Evolutionary conservation across 2,329 filamentous ascomycete genomes (phyloP).

Genomic region (Aspergillus aculeatinus): DNA sequence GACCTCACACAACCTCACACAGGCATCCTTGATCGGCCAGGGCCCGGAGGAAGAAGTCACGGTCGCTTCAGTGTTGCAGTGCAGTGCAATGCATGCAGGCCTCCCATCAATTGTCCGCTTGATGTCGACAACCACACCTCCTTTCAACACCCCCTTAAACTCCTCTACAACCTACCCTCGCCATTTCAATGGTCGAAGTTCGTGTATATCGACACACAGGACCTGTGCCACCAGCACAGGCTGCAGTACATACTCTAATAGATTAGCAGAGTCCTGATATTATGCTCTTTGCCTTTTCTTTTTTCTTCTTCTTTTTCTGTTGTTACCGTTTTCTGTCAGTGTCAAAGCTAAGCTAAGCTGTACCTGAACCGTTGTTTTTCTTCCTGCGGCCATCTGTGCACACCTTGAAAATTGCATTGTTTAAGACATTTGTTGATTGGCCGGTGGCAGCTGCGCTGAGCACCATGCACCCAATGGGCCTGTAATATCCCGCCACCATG

Average conservation of each 20-base stretch:
- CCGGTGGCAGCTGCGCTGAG: background rate
- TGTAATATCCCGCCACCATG: background rate
- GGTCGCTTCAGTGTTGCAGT: background rate
- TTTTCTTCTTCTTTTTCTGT: conserved; percentile 4
- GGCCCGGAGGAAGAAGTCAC: background rate
- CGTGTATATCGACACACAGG: conserved; percentile 14
- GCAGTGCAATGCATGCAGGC: background rate
- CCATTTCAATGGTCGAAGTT: conserved; percentile 4
- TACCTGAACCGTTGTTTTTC: conserved; percentile 2
- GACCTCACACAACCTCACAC: background rate
- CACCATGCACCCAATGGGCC: background rate
- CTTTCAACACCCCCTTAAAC: background rate
- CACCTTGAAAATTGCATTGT: background rate
- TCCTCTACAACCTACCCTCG: background rate
- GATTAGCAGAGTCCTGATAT: conserved; percentile 6
- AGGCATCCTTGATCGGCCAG: background rate
- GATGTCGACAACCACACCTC: background rate
- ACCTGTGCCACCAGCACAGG: conserved; percentile 11
- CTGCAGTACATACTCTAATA: conserved; percentile 18
- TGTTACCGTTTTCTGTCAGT: conserved; percentile 6
- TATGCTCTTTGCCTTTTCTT: background rate
- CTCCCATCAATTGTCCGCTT: background rate
- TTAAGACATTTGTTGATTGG: background rate
- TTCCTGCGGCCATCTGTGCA: background rate
- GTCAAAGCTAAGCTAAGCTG: background rate